Base-by-base conservation (phyloP, 495 filamentous ascomycete genomes). In the Annulohypoxylon maeteangense region DNA sequence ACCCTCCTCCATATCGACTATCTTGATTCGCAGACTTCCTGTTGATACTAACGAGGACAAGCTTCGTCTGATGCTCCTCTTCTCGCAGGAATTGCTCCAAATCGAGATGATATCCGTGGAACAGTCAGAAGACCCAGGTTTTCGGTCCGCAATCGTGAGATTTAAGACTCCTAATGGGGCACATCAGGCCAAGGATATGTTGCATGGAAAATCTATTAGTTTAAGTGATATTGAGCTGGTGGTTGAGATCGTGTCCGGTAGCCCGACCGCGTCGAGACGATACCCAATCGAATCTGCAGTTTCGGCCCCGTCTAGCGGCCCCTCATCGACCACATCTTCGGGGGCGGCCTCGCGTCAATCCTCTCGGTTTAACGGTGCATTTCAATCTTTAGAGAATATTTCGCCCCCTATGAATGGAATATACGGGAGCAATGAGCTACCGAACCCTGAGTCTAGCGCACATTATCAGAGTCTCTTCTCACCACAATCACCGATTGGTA, bases 401-500 rank as follows among this genome's bases (percentile, higher is more conserved):
- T 89, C 90, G 14, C 87, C 91, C 6, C 82, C 88, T 12, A 84
- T 85, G 64, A 87, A 86, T 32, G 81, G 84, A n/a, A 78, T 84
- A 11, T 87, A 88, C 67, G 78, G 83, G 31, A 87, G 86, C 68
- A 82, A 79, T 64, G 88, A 92, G 50, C 83, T 91, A 51, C 81
- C 86, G 4, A 81, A 86, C 55, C 84, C 89, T 5, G 90, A 93
- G 48, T 74, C 87, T 4, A 86, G 83, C 73, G 82, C 87, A 23
- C 86, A 89, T 29, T 88, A 93, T 57, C 89, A 92, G 61, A 91
- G 81, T 68, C 78, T 95, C 40, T 97, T 96, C 80, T 93, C 90
- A 16, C 91, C 93, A 2, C 91, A 94, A 73, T 96, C 93, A 22
- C 91, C 93, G 8, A 90, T 95, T 64, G 90, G 88, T 40, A 93